Evolutionary conservation across 805 yeast species (phyloP).

Genomic region (Candida ipomoeae): DNA sequence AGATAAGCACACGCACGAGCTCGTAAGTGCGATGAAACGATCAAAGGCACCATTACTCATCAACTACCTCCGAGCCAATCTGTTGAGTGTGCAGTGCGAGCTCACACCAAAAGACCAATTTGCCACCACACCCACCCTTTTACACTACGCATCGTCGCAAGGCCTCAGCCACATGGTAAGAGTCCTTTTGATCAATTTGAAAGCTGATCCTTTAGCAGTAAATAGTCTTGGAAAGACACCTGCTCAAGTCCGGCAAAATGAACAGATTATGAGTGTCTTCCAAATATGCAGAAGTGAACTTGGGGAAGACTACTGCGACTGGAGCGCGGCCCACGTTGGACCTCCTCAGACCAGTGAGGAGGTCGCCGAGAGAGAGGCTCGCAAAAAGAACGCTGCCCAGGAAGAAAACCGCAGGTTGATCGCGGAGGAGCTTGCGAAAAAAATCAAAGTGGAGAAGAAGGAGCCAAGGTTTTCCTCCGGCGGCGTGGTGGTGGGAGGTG

Average conservation of each 20-base stretch:
- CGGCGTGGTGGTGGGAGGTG: conserved; percentile 33
- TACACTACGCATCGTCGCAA: conserved; percentile 73
- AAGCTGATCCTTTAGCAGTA: conserved; percentile 62
- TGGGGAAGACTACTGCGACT: conserved; percentile 68
- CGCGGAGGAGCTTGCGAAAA: conserved; percentile 41
- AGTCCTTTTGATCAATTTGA: conserved; percentile 55
- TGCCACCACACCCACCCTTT: conserved; percentile 59
- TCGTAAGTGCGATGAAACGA: conserved; percentile 58
- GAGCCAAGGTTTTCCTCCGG: conserved; percentile 28
- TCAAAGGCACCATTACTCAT: conserved; percentile 74
- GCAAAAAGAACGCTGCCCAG: conserved; percentile 31
- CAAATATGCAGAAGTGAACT: conserved; percentile 62
- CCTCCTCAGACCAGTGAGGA: conserved; percentile 55
- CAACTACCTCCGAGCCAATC: conserved; percentile 55
- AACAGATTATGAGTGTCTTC: conserved; percentile 49
- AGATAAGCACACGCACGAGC: conserved; percentile 54
- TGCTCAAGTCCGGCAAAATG: conserved; percentile 56
- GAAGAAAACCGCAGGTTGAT: conserved; percentile 38
- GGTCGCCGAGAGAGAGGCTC: conserved; percentile 40
- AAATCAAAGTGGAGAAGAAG: conserved; percentile 35
- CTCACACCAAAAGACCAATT: conserved; percentile 56
- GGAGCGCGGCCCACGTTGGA: conserved; percentile 67
- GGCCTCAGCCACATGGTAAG: conserved; percentile 66
- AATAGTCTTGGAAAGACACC: conserved; percentile 62
- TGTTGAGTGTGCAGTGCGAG: conserved; percentile 47